phyloP scores from a whole-genome alignment of 768 basidiomycete species.

The Rhodotorula kratochvilovae region DNA sequence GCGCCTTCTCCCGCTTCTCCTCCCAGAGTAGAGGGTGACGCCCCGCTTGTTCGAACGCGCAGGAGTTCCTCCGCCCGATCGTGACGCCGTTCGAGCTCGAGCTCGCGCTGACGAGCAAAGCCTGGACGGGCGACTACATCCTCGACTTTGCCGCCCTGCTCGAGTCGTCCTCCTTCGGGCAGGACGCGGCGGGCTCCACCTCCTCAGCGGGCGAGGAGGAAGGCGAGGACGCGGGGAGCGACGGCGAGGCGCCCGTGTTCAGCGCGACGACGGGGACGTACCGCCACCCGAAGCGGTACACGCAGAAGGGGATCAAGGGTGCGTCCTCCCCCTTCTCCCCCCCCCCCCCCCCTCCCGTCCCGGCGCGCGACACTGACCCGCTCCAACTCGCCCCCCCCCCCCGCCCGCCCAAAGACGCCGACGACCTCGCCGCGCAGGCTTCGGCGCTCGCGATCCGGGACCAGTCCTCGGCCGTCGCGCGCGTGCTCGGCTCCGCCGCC shows the following conservation, averaged over 20 bases:
- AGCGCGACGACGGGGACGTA: slow-evolving; percentile 83
- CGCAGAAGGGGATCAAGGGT: slow-evolving; percentile 40
- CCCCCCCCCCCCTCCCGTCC: background rate
- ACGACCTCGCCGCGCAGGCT: slow-evolving; percentile 33
- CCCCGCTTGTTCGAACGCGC: background rate
- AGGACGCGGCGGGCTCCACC: slow-evolving; percentile 76
- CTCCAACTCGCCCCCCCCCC: background rate
- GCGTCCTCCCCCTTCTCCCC: background rate
- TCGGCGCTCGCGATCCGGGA: slow-evolving; percentile 34
- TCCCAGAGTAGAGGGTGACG: no score
- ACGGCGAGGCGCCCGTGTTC: slow-evolving; percentile 68
- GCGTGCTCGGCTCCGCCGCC: slow-evolving; percentile 37
- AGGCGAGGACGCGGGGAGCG: slow-evolving; percentile 44
- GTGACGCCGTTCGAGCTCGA: slow-evolving; percentile 89
- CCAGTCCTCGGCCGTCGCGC: slow-evolving; percentile 25
- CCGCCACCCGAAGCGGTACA: slow-evolving; percentile 68
- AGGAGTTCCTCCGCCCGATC: slow-evolving; percentile 89
- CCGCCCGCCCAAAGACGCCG: slow-evolving; percentile 13
- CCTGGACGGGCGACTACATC: slow-evolving; percentile 60
- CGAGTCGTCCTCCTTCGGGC: slow-evolving; percentile 40
- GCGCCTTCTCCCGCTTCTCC: background rate
- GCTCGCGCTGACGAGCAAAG: slow-evolving; percentile 66
- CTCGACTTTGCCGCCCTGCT: slow-evolving; percentile 38
- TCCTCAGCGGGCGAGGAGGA: no score
- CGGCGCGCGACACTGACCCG: no score